These are phyloP conservation scores for Trifolium fragiferum DNA, from an alignment of 306 rosid genomes.

Conservation along the genomic window DNA sequence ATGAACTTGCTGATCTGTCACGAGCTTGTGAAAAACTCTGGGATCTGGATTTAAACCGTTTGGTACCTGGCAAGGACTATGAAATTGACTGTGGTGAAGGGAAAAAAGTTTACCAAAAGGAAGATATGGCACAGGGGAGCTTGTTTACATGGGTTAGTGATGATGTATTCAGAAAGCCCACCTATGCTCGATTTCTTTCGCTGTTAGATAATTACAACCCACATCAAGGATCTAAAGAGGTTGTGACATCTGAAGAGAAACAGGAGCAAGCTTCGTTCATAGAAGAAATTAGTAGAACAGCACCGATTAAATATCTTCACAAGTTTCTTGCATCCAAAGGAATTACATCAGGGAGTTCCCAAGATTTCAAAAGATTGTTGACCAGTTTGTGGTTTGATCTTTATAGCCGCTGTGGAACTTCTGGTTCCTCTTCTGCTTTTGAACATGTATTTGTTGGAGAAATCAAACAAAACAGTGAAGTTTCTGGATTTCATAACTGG, in stretches of 20 bases:
- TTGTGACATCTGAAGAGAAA: conserved; percentile 87
- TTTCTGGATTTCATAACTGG: conserved; percentile 98
- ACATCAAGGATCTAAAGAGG: conserved; percentile 76
- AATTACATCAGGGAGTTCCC: conserved; percentile 58
- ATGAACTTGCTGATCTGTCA: conserved; percentile 77
- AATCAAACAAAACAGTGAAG: conserved; percentile 70
- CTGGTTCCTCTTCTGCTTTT: conserved; percentile 90
- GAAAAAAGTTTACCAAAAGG: conserved; percentile 71
- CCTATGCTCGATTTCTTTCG: conserved; percentile 83
- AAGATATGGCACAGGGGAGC: conserved; percentile 79
- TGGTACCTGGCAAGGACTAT: conserved; percentile 82
- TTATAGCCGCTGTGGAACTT: conserved; percentile 86
- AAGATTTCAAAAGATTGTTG: conserved; percentile 73
- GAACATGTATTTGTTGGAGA: conserved; percentile 98
- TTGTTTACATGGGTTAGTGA: conserved; percentile 76
- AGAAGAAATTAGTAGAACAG: conserved; percentile 96
- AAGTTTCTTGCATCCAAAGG: conserved; percentile 74
- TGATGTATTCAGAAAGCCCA: conserved; percentile 72
- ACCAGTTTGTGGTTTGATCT: conserved; percentile 85
- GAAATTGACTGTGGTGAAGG: conserved; percentile 97
- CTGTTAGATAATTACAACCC: conserved; percentile 94
- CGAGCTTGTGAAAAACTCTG: conserved; percentile 81
- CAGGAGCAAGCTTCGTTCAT: conserved; percentile 93
- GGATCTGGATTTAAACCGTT: conserved; percentile 84
- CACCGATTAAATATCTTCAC: conserved; percentile 85